A percentile compares a stretch with the other conserved stretches of the same genome.
phyloP scores from a whole-genome alignment of 805 yeast genomes.

The Starmerella davenportii region DNA sequence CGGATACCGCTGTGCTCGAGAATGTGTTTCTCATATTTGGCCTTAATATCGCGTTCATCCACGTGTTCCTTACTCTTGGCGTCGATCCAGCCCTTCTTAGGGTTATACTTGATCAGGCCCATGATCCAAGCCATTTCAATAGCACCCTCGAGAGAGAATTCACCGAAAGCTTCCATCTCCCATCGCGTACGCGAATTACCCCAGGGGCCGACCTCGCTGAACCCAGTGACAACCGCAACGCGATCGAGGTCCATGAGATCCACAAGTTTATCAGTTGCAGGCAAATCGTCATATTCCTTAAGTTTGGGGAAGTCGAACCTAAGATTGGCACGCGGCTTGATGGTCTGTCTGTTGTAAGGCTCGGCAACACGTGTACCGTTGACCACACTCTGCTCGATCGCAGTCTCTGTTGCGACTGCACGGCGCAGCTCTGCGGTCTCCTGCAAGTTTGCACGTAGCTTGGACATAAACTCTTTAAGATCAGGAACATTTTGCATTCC shows the following conservation, averaged over 20 bases:
- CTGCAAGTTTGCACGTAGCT: conserved; percentile 51
- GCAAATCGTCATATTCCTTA: conserved; percentile 55
- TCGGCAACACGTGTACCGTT: conserved; percentile 79
- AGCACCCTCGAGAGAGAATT: conserved; percentile 91
- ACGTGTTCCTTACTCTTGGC: conserved; percentile 83
- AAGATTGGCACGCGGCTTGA: conserved; percentile 90
- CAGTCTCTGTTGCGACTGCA: conserved; percentile 85
- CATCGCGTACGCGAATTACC: conserved; percentile 98
- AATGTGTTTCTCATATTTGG: conserved; percentile 75
- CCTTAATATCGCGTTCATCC: conserved; percentile 84
- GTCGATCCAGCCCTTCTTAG: conserved; percentile 98
- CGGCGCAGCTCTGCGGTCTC: conserved; percentile 84
- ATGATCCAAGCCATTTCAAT: conserved; percentile 99
- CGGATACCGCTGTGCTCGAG: conserved; percentile 93
- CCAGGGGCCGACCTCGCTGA: conserved; percentile 98
- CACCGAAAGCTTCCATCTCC: conserved; percentile 96
- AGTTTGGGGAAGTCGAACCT: conserved; percentile 82
- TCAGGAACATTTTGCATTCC: conserved; percentile 88
- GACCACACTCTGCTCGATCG: conserved; percentile 70
- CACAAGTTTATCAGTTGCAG: conserved; percentile 39
- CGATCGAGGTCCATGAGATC: conserved; percentile 84
- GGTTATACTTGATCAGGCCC: conserved; percentile 92
- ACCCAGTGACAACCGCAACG: conserved; percentile 91
- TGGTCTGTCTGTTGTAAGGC: conserved; percentile 55
- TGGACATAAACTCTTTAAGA: conserved; percentile 70